A percentile compares a stretch with the other conserved stretches of the same genome.
Evolutionary conservation across 2,329 filamentous ascomycete species (phyloP).

Genomic region (Xylariaceae sp.): DNA sequence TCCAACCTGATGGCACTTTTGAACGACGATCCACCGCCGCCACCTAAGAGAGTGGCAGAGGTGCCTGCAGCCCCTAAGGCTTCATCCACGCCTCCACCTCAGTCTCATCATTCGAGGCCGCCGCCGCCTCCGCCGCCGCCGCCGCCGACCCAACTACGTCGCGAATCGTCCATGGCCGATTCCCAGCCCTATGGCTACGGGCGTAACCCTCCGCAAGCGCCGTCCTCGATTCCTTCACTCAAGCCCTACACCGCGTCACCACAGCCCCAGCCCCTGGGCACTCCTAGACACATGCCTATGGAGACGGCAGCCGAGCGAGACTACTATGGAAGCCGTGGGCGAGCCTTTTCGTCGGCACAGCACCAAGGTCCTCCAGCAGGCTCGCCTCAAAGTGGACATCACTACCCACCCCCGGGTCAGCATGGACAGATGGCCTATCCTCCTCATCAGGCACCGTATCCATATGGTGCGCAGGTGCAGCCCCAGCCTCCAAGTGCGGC

Average conservation of each 20-base stretch:
- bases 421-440: conserved; percentile 33
- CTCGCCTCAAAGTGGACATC: conserved; percentile 40
- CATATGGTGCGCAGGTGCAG: conserved; percentile 34
- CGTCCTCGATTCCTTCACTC: conserved; percentile 45
- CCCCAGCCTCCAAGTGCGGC: conserved; percentile 33
- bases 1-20: conserved; percentile 57
- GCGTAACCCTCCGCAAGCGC: conserved; percentile 27
- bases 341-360: conserved; percentile 23
- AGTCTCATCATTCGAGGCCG: conserved; percentile 32
- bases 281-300: conserved; percentile 37
- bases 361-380: conserved; percentile 31
- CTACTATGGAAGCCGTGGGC: conserved; percentile 36
- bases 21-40: conserved; percentile 50
- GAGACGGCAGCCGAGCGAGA: conserved; percentile 34
- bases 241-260: conserved; percentile 48
- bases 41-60: conserved; percentile 43
- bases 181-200: conserved; percentile 38
- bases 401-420: conserved; percentile 35
- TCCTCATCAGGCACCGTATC: conserved; percentile 35
- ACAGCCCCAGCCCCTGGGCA: conserved; percentile 38
- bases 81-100: conserved; percentile 47
- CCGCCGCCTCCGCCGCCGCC: conserved; percentile 31
- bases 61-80: conserved; percentile 32
- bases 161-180: conserved; percentile 34
- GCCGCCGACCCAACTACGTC: conserved; percentile 36